Conservation (phyloP, 2,329 filamentous ascomycete species). For the Neoscytalidium dimidiatum region DNA sequence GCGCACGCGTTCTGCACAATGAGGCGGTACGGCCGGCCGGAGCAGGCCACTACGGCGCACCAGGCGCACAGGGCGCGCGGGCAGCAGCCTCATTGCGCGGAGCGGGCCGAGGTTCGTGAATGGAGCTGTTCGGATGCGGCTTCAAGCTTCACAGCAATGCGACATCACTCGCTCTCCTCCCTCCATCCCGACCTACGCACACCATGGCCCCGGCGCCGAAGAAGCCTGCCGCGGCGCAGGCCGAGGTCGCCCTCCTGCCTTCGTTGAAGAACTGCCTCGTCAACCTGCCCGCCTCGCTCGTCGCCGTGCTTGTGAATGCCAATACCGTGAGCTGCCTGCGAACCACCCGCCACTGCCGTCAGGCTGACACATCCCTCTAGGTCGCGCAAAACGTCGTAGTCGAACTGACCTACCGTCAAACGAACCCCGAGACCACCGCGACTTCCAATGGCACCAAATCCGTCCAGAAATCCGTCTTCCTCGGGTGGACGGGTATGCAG, state of each 20-base stretch:
- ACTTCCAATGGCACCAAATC: constrained; percentile 41
- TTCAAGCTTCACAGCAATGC: constrained; percentile 19
- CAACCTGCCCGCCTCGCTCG: constrained; percentile 83
- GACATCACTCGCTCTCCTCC: constrained; percentile 14
- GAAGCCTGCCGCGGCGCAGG: constrained; percentile 54
- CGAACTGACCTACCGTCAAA: constrained; percentile 76
- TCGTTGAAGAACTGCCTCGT: constrained; percentile 88
- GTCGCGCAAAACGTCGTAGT: constrained; percentile 94
- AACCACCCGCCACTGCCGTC: constrained; percentile 50
- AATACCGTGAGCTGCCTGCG: constrained; percentile 69
- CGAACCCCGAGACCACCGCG: constrained; percentile 45
- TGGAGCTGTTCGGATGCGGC: constrained; percentile 19
- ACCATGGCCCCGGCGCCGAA: constrained; percentile 36
- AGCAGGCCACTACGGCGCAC: not conserved
- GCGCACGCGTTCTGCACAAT: constrained; percentile 2
- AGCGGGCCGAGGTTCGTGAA: constrained; percentile 20
- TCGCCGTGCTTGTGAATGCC: constrained; percentile 81
- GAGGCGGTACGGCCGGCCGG: not conserved
- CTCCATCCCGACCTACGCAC: constrained; percentile 20
- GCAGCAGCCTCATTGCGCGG: constrained; percentile 13
- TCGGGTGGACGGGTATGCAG: constrained; percentile 98
- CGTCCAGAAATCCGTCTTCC: constrained; percentile 70
- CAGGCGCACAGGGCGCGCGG: not conserved
- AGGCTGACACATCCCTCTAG: constrained; percentile 45
- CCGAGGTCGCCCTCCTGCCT: constrained; percentile 82